Base-by-base conservation (phyloP, 2,329 filamentous ascomycete species). In the Colletotrichum chrysophilum region DNA sequence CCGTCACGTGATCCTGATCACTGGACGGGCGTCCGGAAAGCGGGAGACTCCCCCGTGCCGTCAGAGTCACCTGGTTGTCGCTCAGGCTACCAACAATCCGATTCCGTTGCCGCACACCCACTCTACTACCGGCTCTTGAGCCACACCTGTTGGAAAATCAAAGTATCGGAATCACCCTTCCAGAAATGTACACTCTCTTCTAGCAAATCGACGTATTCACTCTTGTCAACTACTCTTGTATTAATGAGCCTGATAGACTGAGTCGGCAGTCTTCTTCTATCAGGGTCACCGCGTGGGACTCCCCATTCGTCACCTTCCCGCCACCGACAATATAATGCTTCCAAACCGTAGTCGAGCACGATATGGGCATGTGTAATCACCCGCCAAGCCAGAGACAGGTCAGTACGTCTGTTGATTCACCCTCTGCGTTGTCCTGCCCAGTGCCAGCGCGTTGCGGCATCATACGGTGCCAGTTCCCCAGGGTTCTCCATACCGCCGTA, bases 401-500 rank as follows among this genome's bases (percentile, higher is more conserved):
- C 38, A n/a, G 18, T n/a, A 48, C 38, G 38, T 6, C 38, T n/a
- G 18, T 48, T n/a, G n/a, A 48, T 48, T 48, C 38, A n/a, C 12
- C 18, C 38, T n/a, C 38, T 48, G 38, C 18, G 38, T 48, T 48
- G 38, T 48, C 38, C 18, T n/a, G 18, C 56, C 56, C 16, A 32
- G 26, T n/a, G 16, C 24, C 56, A 28, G 7, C 56, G 56, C 16
- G 30, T 60, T 32, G 56, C 56, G 18, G 18, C 56, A 21, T 68
- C 56, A 36, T 68, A 52, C 14, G 26, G 14, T 14, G 21, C 30
- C 12, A 28, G 18, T 13, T 88, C 87, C 56, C 87, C 86, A 3
- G 83, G 82, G 79, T 90, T 90, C 79, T 90, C 89, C 64, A 81
- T 81, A 14, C 87, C 88, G 26, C 87, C 87, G 76, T 89, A 88